These are phyloP conservation scores for Volutella citrinella DNA, from an alignment of 2,329 filamentous ascomycete species.

Conservation along the genomic window DNA sequence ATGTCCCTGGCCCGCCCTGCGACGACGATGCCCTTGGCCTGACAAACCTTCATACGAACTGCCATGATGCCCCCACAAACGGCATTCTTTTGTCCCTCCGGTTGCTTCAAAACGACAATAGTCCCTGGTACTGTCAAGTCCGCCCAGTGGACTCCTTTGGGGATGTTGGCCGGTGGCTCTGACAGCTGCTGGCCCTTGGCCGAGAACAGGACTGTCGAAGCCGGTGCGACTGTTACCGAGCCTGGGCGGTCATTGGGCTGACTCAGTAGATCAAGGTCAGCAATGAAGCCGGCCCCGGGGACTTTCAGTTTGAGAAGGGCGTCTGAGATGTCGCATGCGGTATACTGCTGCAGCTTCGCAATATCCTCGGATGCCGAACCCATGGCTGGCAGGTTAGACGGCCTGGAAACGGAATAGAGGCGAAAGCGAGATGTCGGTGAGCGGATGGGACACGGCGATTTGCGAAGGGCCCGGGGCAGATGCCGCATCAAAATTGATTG, in stretches of 20 bases:
- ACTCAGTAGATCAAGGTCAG: constrained; percentile 47
- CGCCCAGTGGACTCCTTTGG: constrained; percentile 62
- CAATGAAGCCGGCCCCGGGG: constrained; percentile 63
- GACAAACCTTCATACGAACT: constrained; percentile 61
- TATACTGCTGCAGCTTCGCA: constrained; percentile 35
- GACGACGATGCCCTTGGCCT: constrained; percentile 61
- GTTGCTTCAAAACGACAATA: constrained; percentile 66
- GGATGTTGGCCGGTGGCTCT: constrained; percentile 46
- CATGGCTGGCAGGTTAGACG: constrained; percentile 18
- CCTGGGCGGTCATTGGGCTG: constrained; percentile 20
- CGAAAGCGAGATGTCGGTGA: neutral
- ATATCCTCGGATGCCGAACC: constrained; percentile 19
- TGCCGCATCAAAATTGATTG: too few relatives aligned
- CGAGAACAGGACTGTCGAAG: constrained; percentile 62
- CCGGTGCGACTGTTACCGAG: constrained; percentile 45
- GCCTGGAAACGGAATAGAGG: neutral
- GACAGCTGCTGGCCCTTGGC: constrained; percentile 46
- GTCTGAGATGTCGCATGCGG: constrained; percentile 64
- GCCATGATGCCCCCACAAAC: constrained; percentile 78
- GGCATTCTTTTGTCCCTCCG: constrained; percentile 63
- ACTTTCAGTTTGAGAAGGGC: constrained; percentile 68
- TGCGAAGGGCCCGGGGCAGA: too few relatives aligned
- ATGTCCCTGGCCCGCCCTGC: constrained; percentile 67
- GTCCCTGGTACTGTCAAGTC: constrained; percentile 60
- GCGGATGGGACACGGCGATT: too few relatives aligned